Base-by-base conservation (phyloP, 2,329 filamentous ascomycete species). In the Aspergillus udagawae region DNA sequence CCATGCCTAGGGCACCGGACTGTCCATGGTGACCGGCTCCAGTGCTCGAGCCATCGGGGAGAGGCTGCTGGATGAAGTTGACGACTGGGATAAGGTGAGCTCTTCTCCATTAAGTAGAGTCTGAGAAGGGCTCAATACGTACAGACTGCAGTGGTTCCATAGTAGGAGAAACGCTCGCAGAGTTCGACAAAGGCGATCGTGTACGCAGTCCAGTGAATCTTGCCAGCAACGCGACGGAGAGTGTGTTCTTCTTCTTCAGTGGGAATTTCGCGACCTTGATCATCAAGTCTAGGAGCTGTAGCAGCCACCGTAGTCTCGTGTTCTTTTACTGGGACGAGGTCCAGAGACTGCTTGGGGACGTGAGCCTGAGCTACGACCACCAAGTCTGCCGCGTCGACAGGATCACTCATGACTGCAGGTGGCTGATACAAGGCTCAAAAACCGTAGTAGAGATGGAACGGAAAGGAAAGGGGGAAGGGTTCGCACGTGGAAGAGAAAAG, bases 131-230 rank as follows among this genome's bases (percentile, higher is more conserved):
- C 14, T 27, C 44, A 27, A 7, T 23, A 78, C 79, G 62, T 79
- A 83, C 87, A 89, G 29, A 90, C 79, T 32, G 86, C 81, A 51
- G 84, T 82, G 4, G 86, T 87, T 56, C 89, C 89, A 69, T 91
- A 91, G 81, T 90, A 92, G 12, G 86, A 88, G 74, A 90, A 90
- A 48, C 89, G 85, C 76, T 92, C 89, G 75, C 86, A 89, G 54
- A 91, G 77, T 73, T 92, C 89, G 56, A 89, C 84, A 60, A 90
- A 86, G 51, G 86, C 88, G 60, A 92, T 83, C 32, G 85, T 86
- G 75, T 86, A 91, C 55, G 87, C 83, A 56, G 80, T 76, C 81
- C 82, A 86, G 52, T 85, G 85, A 59, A 91, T 83, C 4, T 63
- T 65, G 25, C 67, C 72, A 8, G 72, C 52, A 7, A 77, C 68